These are phyloP conservation scores for Agroathelia rolfsii DNA, from an alignment of 1,284 basidiomycete genomes.

Conservation along the genomic window DNA sequence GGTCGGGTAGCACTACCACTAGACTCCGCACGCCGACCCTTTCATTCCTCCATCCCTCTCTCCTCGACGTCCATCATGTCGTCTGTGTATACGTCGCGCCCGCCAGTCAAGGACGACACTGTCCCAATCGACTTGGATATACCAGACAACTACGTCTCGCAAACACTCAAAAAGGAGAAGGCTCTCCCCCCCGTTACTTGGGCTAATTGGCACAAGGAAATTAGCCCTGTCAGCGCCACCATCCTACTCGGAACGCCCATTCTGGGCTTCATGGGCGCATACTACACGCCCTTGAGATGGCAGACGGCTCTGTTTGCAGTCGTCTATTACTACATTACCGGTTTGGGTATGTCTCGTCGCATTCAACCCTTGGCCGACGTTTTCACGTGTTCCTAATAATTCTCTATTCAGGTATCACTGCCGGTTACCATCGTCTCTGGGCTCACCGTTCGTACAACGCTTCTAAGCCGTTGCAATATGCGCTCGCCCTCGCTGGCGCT, in stretches of 20 bases:
- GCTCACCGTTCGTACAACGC: slow-evolving; percentile 89
- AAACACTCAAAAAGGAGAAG: slow-evolving; percentile 41
- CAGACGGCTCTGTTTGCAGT: slow-evolving; percentile 66
- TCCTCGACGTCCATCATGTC: background rate
- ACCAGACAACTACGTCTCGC: slow-evolving; percentile 52
- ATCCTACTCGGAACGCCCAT: slow-evolving; percentile 14
- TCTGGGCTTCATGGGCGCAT: slow-evolving; percentile 15
- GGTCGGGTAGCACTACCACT: too few species aligned
- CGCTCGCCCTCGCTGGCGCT: slow-evolving; percentile 69
- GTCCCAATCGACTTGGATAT: slow-evolving; percentile 51
- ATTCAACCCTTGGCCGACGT: slow-evolving; percentile 5
- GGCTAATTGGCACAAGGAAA: slow-evolving; percentile 21
- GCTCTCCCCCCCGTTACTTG: slow-evolving; percentile 34
- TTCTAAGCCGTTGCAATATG: slow-evolving; percentile 68
- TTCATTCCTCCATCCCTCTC: background rate
- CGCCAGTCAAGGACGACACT: too few species aligned
- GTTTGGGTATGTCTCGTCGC: slow-evolving; percentile 44
- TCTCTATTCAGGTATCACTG: slow-evolving; percentile 40
- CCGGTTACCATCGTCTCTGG: slow-evolving; percentile 90
- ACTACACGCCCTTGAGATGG: slow-evolving; percentile 40
- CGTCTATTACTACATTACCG: slow-evolving; percentile 80
- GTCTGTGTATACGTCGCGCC: too few species aligned
- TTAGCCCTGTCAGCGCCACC: slow-evolving; percentile 18
- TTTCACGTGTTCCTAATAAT: slow-evolving; percentile 3
- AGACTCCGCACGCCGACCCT: too few species aligned